Base-by-base conservation (phyloP, 2,329 filamentous ascomycete species). In the Eutypa lata region DNA sequence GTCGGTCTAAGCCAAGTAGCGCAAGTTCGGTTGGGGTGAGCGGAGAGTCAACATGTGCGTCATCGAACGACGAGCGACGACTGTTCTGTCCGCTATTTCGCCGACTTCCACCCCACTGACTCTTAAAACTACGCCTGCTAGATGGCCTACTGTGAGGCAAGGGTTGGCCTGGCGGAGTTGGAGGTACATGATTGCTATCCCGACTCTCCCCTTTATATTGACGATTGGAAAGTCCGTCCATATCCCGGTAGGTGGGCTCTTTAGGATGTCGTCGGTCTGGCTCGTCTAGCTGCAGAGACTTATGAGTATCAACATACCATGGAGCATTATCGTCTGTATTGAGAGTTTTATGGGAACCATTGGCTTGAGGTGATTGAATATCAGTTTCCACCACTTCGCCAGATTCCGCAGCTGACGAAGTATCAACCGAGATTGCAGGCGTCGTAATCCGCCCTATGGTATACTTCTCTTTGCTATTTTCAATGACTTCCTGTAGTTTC, bases 11-110 rank as follows among this genome's bases (percentile, higher is more conserved):
- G 16, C 66, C 65, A 38, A 69, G 59, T n/a, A 69, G 50, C 53
- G 65, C 65, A 11, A 61, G 60, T 22, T 68, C 65, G 26, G 59
- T 65, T 13, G 62, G 58, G 24, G 66, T 67, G 19, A 69, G 57
- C 8, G 65, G 60, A n/a, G 66, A 68, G 22, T 52, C 61, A 21
- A 47, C 45, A 21, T 53, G 54, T 8, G 54, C 43, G 6, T 50
- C 55, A 44, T 40, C 58, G n/a, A 56, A 47, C 11, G 61, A 61
- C 10, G 60, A 64, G 21, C 58, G 59, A 7, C 63, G 61, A 44
- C 61, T 62, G 16, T 47, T 47, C 2, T 53, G 46, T 24, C 45
- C 53, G 24, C 49, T 54, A 18, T 49, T 33, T 10, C n/a, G 14
- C 26, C 5, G 49, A 26, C 49, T 52, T 44, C 22, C 51, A 7